phyloP scores from a whole-genome alignment of 2,329 filamentous ascomycete genomes.

The Penicillium sp. region DNA sequence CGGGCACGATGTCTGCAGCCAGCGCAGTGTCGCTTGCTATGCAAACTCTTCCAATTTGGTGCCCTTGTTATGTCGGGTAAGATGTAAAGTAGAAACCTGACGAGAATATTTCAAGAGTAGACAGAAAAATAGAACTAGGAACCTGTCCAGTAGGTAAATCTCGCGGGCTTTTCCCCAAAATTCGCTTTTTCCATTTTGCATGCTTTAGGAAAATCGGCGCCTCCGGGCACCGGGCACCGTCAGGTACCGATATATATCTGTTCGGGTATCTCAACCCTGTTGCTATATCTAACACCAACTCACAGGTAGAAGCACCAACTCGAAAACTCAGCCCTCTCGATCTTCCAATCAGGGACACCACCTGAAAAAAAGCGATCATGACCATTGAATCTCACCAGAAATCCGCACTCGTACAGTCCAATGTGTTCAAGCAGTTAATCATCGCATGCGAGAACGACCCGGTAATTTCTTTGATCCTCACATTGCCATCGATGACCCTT shows the following conservation, averaged over 20 bases:
- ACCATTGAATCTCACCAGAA: constrained; percentile 6
- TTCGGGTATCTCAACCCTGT: too few relatives aligned
- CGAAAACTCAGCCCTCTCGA: neutral
- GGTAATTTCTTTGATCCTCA: constrained; percentile 53
- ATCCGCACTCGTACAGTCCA: constrained; percentile 43
- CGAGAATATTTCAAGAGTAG: neutral
- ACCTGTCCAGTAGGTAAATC: too few relatives aligned
- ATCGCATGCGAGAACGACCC: constrained; percentile 68
- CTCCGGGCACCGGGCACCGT: too few relatives aligned
- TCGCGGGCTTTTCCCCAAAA: too few relatives aligned
- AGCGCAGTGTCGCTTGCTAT: neutral
- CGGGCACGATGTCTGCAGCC: neutral
- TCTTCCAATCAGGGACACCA: neutral
- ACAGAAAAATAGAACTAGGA: neutral
- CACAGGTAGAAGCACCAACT: neutral
- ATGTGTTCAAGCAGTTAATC: constrained; percentile 79
- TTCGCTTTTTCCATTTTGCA: too few relatives aligned
- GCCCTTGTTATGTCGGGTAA: neutral
- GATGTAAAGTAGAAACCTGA: neutral
- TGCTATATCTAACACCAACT: too few relatives aligned
- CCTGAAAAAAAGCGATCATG: constrained; percentile 12
- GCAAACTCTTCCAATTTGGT: neutral
- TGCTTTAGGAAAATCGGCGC: too few relatives aligned
- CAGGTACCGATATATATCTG: too few relatives aligned
- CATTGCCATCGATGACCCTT: neutral